phyloP scores from a whole-genome alignment of 495 filamentous ascomycete species.

The Talaromyces ruber region DNA sequence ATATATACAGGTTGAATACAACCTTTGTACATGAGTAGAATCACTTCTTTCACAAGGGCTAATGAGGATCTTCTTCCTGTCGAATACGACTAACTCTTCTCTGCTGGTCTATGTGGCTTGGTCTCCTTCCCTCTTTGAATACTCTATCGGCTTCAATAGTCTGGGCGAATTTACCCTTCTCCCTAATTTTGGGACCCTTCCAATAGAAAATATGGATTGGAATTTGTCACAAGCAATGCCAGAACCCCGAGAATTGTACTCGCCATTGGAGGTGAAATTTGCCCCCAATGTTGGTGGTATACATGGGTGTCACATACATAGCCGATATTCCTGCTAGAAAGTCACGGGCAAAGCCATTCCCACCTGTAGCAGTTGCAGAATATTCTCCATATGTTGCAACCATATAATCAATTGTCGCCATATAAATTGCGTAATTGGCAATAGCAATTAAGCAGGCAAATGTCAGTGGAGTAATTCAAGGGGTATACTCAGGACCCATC shows the following conservation, averaged over 20 bases:
- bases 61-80: no score
- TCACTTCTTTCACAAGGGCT: no score
- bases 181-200: constrained; percentile 28
- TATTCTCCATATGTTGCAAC: constrained; percentile 72
- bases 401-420: constrained; percentile 84
- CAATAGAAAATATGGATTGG: constrained; percentile 35
- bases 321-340: constrained; percentile 38
- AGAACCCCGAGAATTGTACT: constrained; percentile 26
- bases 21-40: no score
- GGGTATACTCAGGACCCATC: constrained; percentile 50
- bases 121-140: neutral
- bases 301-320: constrained; percentile 35
- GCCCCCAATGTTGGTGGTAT: constrained; percentile 5
- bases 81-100: neutral
- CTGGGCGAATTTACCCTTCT: constrained; percentile 32
- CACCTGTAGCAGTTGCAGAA: constrained; percentile 69
- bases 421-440: constrained; percentile 65
- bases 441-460: constrained; percentile 56
- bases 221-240: constrained; percentile 23
- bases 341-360: constrained; percentile 48
- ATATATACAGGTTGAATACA: no score
- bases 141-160: constrained; percentile 8
- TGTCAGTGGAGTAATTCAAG: constrained; percentile 54
- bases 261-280: constrained; percentile 21
- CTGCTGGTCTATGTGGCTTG: neutral